Conservation (phyloP, 768 basidiomycete species). For the Ramaria sp. region DNA sequence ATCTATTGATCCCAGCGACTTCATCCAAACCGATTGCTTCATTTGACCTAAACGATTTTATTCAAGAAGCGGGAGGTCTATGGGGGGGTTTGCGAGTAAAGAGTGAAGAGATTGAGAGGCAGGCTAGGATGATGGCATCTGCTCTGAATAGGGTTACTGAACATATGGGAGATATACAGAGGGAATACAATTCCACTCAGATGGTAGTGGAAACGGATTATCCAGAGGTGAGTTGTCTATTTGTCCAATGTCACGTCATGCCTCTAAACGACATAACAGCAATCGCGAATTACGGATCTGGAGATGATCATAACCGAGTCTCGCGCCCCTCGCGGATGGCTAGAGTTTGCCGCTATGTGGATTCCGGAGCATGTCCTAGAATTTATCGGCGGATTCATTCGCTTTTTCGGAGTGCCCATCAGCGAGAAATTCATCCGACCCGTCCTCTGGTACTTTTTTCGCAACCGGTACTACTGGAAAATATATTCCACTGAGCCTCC, state of each 20-base stretch:
- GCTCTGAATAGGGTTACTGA: neutral
- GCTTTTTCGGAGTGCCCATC: constrained; percentile 7
- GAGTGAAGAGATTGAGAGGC: neutral
- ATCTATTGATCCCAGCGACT: constrained; percentile 10
- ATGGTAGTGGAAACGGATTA: constrained; percentile 7
- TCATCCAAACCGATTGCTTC: neutral
- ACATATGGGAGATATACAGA: constrained; percentile 1
- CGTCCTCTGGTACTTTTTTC: constrained; percentile 7
- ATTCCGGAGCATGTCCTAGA: constrained; percentile 8
- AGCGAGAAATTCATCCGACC: constrained; percentile 9
- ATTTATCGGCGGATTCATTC: constrained; percentile 7
- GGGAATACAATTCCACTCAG: constrained; percentile 1
- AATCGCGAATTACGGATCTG: constrained; percentile 1
- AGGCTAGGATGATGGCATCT: neutral
- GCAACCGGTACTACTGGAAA: constrained; percentile 8
- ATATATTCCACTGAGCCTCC: constrained; percentile 8
- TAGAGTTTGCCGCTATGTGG: constrained; percentile 8
- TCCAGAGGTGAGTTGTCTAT: neutral
- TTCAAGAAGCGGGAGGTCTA: neutral
- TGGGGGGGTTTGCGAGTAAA: neutral
- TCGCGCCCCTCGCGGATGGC: constrained; percentile 5
- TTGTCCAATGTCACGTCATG: neutral
- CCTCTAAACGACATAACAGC: neutral
- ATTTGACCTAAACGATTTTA: neutral
- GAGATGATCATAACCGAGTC: constrained; percentile 6